Base-by-base conservation (phyloP, 1,284 basidiomycete species). In the Bjerkandera adusta region DNA sequence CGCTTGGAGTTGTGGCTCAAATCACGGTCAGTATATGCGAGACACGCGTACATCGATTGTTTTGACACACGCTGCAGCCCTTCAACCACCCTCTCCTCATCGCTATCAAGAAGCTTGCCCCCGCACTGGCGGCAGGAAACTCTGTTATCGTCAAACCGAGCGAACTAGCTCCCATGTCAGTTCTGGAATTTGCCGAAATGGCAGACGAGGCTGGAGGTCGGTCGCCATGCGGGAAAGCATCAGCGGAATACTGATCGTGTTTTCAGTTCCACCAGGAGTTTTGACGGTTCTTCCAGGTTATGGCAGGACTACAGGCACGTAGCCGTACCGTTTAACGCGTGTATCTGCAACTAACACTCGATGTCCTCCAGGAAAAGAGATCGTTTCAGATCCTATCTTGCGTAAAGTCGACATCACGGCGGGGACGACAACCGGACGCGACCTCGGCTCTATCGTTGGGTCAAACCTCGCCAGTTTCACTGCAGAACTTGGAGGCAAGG, bases 321-420 rank as follows among this genome's bases (percentile, higher is more conserved):
- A 8, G 8, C 8, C 8, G 8, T 30, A 8, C n/a, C 8, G 8
- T 8, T n/a, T n/a, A 30, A 3, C 21, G 18, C 18, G 7, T 5
- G 7, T 10, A 10, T 24, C 21, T 4, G 36, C n/a, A 4, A n/a
- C 21, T 38, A 5, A 11, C 35, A 36, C 4, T 36, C n/a, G 25
- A 18, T 11, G 15, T 38, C 11, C 5, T 24, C 2, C n/a, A 38
- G 44, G 85, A 5, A 79, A 72, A 55, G 72, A 75, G 22, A 72
- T 92, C 16, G 78, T 83, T 15, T 75, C 77, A 21, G 75, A 89
- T 60, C 76, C 79, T 1, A 59, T 79, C 30, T 68, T 92, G 32
- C 73, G 80, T 41, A 92, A 92, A 63, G 85, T 92, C 11, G 89
- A 92, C 57, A 72, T 92, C 25, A 92, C 89, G 87, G 89, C 87